phyloP scores from a whole-genome alignment of 768 basidiomycete species.

The Leccinum rimulosum region DNA sequence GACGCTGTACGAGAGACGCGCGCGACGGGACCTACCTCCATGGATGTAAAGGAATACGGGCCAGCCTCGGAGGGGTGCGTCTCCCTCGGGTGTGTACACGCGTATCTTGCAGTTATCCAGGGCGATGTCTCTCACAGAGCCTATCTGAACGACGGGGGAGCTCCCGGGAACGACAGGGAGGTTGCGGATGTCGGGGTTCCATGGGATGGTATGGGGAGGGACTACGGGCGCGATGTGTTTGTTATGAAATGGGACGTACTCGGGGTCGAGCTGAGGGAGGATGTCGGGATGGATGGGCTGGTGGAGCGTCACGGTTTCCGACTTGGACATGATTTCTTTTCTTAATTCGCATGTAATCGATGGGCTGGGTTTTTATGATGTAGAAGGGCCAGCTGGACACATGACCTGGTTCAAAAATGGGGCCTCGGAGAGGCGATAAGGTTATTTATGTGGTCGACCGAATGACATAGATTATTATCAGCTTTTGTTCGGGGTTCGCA shows the following conservation, averaged over 20 bases:
- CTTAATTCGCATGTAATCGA: background rate
- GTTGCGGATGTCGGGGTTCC: slow-evolving; percentile 55
- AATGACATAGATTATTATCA: background rate
- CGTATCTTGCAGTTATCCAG: slow-evolving; percentile 52
- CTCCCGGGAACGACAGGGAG: slow-evolving; percentile 52
- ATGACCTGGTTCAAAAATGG: slow-evolving; percentile 16
- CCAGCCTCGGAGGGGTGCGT: slow-evolving; percentile 53
- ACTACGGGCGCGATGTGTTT: slow-evolving; percentile 40
- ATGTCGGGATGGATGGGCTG: slow-evolving; percentile 64
- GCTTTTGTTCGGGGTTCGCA: background rate
- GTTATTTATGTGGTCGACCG: background rate
- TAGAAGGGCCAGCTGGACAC: slow-evolving; percentile 1
- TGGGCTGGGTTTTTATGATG: background rate
- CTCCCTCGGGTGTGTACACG: slow-evolving; percentile 60
- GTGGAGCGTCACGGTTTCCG: slow-evolving; percentile 11
- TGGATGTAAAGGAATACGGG: slow-evolving; percentile 72
- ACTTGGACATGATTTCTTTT: slow-evolving; percentile 9
- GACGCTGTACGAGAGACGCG: background rate
- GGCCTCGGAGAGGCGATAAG: background rate
- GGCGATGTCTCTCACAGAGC: slow-evolving; percentile 46
- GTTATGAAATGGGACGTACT: slow-evolving; percentile 63
- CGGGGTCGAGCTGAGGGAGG: slow-evolving; percentile 53
- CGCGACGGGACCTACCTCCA: slow-evolving; percentile 45
- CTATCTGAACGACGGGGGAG: slow-evolving; percentile 55
- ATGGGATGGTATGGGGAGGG: slow-evolving; percentile 55